These are phyloP conservation scores for Candolleomyces eurysporus DNA, from an alignment of 768 basidiomycete species.

Conservation along the genomic window DNA sequence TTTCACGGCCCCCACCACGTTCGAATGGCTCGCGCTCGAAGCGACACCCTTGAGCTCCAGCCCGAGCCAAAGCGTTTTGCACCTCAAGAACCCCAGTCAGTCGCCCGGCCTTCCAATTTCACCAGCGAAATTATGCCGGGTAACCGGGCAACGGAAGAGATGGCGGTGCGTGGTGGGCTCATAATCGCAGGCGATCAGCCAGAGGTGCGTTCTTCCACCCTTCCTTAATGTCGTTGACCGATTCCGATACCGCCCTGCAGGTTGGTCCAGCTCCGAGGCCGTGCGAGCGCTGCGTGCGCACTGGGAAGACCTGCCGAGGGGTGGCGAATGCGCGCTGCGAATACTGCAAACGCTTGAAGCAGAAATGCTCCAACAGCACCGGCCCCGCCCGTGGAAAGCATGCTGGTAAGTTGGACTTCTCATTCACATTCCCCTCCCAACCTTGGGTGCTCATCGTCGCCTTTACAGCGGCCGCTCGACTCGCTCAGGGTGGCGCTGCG, in stretches of 20 bases:
- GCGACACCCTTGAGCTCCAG: background rate
- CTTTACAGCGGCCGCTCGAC: slow-evolving; percentile 19
- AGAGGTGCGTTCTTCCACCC: background rate
- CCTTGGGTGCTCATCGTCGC: slow-evolving; percentile 8
- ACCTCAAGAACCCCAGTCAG: background rate
- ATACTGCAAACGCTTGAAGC: slow-evolving; percentile 44
- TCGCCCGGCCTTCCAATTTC: background rate
- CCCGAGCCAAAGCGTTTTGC: background rate
- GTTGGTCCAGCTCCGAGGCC: slow-evolving; percentile 29
- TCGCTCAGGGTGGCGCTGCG: slow-evolving; percentile 16
- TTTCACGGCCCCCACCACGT: background rate
- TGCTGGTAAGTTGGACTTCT: slow-evolving; percentile 26
- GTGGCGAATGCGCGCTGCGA: slow-evolving; percentile 43
- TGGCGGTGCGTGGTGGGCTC: background rate
- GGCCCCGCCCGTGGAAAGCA: slow-evolving; percentile 42
- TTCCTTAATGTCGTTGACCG: background rate
- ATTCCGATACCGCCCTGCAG: slow-evolving; percentile 1
- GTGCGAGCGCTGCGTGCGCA: slow-evolving; percentile 45
- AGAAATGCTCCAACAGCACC: slow-evolving; percentile 46
- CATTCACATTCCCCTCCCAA: background rate
- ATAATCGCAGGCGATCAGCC: background rate
- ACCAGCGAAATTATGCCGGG: background rate
- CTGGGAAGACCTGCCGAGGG: slow-evolving; percentile 41
- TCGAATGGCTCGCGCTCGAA: background rate
- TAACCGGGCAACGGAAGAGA: background rate